phyloP scores from a whole-genome alignment of 2,329 filamentous ascomycete genomes.

The Phyllosticta citrichinensis region DNA sequence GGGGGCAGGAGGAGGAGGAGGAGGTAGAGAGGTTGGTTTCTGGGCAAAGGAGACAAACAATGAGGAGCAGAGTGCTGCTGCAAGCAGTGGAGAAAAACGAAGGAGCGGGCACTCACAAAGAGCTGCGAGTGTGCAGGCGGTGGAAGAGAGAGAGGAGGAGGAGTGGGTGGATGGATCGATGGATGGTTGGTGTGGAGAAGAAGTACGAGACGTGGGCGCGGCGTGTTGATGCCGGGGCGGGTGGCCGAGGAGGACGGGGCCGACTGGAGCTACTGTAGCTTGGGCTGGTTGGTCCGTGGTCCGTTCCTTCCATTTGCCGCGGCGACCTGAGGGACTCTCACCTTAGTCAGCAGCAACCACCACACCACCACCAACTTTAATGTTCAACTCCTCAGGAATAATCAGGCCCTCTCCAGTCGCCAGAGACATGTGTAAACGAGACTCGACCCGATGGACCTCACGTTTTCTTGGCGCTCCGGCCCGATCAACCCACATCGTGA shows the following conservation, averaged over 20 bases:
- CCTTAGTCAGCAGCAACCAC: no score
- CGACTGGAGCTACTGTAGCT: not conserved
- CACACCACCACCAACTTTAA: no score
- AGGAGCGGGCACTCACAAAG: slow-evolving; percentile 13
- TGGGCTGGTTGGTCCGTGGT: no score
- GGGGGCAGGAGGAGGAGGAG: slow-evolving; percentile 15
- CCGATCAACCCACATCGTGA: not conserved
- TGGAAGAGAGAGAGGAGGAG: no score
- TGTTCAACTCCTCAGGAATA: no score
- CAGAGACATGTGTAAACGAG: no score
- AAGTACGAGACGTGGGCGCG: not conserved
- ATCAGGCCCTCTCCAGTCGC: no score
- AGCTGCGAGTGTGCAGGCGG: slow-evolving; percentile 1
- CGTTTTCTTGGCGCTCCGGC: not conserved
- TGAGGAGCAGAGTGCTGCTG: not conserved
- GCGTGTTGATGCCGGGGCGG: not conserved
- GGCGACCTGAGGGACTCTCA: no score
- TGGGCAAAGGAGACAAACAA: slow-evolving; percentile 12
- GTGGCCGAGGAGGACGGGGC: not conserved
- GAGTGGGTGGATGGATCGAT: not conserved
- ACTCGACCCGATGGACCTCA: no score
- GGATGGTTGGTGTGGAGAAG: slow-evolving; percentile 5
- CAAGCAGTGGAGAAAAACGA: slow-evolving; percentile 14
- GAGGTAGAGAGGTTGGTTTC: slow-evolving; percentile 15
- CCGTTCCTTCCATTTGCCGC: no score